Conservation (phyloP, 768 basidiomycete genomes). For the Dioszegia aurantiaca region DNA sequence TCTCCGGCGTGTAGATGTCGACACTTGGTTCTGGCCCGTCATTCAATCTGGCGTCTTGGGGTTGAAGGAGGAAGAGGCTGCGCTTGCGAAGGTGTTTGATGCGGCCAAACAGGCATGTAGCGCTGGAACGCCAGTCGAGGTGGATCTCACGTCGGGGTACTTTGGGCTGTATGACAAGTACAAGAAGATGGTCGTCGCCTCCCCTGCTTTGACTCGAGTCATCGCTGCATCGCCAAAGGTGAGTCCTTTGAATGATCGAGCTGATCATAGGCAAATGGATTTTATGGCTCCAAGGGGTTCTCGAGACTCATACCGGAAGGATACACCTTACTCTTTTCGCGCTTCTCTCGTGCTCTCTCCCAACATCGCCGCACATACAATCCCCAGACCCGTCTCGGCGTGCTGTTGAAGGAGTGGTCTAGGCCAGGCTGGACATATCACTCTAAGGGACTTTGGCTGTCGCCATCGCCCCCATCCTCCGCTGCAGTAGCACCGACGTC, state of each 20-base stretch:
- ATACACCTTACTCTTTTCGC: constrained; percentile 81
- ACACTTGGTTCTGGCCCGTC: constrained; percentile 70
- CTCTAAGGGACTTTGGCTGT: constrained; percentile 92
- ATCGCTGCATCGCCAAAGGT: constrained; percentile 86
- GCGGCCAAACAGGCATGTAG: constrained; percentile 38
- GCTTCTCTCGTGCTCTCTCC: constrained; percentile 58
- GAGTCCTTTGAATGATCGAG: constrained; percentile 20
- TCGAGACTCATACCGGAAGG: constrained; percentile 94
- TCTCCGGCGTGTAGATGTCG: constrained; percentile 46
- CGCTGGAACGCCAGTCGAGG: constrained; percentile 16
- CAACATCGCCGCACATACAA: constrained; percentile 33
- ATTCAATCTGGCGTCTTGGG: constrained; percentile 87
- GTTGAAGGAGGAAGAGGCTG: constrained; percentile 77
- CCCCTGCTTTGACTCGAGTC: constrained; percentile 62
- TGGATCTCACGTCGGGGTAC: constrained; percentile 90
- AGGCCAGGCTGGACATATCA: constrained; percentile 94
- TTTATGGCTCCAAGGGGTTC: constrained; percentile 80
- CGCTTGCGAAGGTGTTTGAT: constrained; percentile 51
- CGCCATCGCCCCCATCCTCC: constrained; percentile 49
- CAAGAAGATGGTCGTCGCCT: constrained; percentile 64
- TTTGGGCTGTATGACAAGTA: constrained; percentile 82
- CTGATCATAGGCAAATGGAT: constrained; percentile 79
- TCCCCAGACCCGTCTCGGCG: constrained; percentile 52
- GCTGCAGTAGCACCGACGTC: background rate
- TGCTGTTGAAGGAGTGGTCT: constrained; percentile 84